Evolutionary conservation across 768 basidiomycete species (phyloP).

Genomic region (Calocera cornea): DNA sequence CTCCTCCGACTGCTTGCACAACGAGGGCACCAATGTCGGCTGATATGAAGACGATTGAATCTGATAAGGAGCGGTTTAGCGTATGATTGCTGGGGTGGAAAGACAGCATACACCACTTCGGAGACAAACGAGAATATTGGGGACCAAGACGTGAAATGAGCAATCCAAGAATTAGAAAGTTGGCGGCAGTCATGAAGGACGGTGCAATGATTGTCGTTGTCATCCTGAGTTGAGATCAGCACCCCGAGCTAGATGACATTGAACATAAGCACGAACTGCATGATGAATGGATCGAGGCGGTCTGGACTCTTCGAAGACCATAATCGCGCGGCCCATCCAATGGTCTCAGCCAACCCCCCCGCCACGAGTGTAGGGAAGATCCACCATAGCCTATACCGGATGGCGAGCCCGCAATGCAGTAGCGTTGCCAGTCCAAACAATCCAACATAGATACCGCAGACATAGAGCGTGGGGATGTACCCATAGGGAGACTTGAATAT

Average conservation of each 20-base stretch:
- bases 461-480: conserved; percentile 14
- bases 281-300: not conserved
- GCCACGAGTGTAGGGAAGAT: not conserved
- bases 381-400: not conserved
- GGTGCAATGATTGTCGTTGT: conserved; percentile 33
- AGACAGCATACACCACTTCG: conserved; percentile 17
- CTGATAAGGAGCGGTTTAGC: not conserved
- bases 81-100: too few relatives aligned
- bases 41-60: conserved; percentile 23
- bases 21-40: conserved; percentile 46
- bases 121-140: conserved; percentile 37
- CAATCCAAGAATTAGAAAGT: conserved; percentile 40
- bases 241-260: not conserved
- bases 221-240: not conserved
- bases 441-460: conserved; percentile 12
- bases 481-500: conserved; percentile 17
- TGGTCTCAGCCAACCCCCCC: not conserved
- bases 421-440: conserved; percentile 17
- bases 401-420: conserved; percentile 22
- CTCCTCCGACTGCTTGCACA: conserved; percentile 55
- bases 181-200: conserved; percentile 43
- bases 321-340: not conserved
- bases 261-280: not conserved
- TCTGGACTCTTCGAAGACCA: conserved; percentile 5
- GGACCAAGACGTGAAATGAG: conserved; percentile 35